phyloP scores from a whole-genome alignment of 192 early-diverging fungal species.

The Mortierella claussenii region DNA sequence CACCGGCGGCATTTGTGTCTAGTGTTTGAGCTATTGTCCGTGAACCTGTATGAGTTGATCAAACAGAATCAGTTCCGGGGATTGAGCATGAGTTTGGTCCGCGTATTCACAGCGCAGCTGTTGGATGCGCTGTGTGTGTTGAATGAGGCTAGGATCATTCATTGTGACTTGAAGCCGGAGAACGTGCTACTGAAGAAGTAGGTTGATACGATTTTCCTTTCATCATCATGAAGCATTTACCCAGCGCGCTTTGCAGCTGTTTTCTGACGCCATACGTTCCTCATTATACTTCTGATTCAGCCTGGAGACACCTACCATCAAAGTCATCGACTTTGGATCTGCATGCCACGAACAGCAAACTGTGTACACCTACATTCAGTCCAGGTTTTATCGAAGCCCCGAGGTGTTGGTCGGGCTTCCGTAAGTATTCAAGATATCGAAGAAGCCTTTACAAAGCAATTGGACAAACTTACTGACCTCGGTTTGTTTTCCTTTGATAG shows the following conservation, averaged over 20 bases:
- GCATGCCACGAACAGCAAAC: constrained; percentile 96
- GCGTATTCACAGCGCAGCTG: constrained; percentile 93
- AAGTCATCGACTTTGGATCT: constrained; percentile 99
- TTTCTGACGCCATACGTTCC: background rate
- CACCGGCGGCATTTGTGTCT: constrained; percentile 94
- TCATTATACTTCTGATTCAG: constrained; percentile 46
- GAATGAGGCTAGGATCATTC: constrained; percentile 90
- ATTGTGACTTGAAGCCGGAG: constrained; percentile 99
- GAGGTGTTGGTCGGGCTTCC: constrained; percentile 95
- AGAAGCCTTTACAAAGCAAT: no score
- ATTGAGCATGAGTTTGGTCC: constrained; percentile 91
- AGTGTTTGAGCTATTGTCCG: constrained; percentile 96
- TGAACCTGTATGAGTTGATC: constrained; percentile 98
- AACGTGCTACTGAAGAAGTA: constrained; percentile 93
- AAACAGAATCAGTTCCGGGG: constrained; percentile 98
- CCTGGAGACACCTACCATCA: constrained; percentile 91
- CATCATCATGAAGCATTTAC: background rate
- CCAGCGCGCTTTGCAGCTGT: background rate
- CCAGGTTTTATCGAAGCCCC: constrained; percentile 95
- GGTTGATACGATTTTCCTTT: constrained; percentile 2
- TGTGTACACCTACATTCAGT: constrained; percentile 98
- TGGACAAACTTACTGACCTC: no score
- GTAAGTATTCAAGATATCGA: constrained; percentile 29
- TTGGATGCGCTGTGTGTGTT: constrained; percentile 91
- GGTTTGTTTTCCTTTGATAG: no score